Percentiles rank a stretch among this genome's conserved stretches.
These are phyloP conservation scores for Tetrapisispora namnaoensis DNA, from an alignment of 805 yeast genomes.

Conservation along the genomic window DNA sequence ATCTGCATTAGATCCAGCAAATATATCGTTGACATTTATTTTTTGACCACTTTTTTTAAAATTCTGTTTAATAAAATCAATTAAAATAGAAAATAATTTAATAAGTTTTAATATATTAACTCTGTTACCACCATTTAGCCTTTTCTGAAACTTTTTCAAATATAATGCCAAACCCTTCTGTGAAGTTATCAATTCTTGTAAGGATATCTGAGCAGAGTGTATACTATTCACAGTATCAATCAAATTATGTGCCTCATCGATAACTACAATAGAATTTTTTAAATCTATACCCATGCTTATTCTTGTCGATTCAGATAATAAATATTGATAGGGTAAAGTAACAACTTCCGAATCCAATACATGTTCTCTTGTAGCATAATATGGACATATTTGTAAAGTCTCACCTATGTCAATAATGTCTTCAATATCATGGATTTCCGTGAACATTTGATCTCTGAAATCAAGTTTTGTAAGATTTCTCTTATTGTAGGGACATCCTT, in stretches of 20 bases:
- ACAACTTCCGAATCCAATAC: conserved; percentile 58
- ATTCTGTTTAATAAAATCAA: conserved; percentile 35
- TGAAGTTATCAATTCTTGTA: conserved; percentile 38
- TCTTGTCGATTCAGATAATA: conserved; percentile 54
- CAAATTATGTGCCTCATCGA: conserved; percentile 90
- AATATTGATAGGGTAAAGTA: conserved; percentile 76
- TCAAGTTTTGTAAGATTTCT: conserved; percentile 21
- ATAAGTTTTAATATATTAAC: conserved; percentile 55
- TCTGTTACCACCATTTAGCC: conserved; percentile 63
- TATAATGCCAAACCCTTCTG: conserved; percentile 45
- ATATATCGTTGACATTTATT: conserved; percentile 42
- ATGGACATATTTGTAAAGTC: conserved; percentile 59
- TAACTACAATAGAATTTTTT: conserved; percentile 56
- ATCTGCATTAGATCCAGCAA: conserved; percentile 54
- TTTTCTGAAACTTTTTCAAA: conserved; percentile 46
- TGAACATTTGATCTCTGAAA: conserved; percentile 46
- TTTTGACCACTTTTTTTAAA: conserved; percentile 44
- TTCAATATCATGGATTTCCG: conserved; percentile 66
- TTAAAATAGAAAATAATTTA: conserved; percentile 45
- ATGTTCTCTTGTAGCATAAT: conserved; percentile 59
- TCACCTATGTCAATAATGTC: conserved; percentile 58
- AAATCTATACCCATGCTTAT: conserved; percentile 48
- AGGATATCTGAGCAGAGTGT: conserved; percentile 50
- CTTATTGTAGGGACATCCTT: conserved; percentile 25
- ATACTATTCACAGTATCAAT: conserved; percentile 65